Conservation (phyloP, 495 filamentous ascomycete species). For the Podospora didyma region DNA sequence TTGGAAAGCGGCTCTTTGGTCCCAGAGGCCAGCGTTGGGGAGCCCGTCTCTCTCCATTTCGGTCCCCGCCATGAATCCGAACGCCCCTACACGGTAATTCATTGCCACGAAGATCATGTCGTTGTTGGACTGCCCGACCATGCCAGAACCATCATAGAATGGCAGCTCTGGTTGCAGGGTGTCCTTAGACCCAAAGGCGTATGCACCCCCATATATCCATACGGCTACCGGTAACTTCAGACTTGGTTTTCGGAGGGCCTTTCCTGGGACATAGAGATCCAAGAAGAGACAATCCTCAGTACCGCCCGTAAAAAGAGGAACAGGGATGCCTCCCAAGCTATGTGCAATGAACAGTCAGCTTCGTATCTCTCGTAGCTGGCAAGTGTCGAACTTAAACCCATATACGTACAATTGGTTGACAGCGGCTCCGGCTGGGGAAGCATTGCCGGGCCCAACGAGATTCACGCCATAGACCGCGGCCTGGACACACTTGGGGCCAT, state of each 20-base stretch:
- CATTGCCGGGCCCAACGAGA: slow-evolving; percentile 31
- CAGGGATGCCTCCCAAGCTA: slow-evolving; percentile 31
- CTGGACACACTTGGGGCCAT: slow-evolving; percentile 43
- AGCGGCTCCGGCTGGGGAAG: slow-evolving; percentile 31
- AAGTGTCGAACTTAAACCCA: no score
- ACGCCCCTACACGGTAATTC: slow-evolving; percentile 59
- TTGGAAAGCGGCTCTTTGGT: slow-evolving; percentile 51
- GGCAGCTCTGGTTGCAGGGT: slow-evolving; percentile 19
- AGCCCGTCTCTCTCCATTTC: slow-evolving; percentile 42
- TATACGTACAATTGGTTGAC: slow-evolving; percentile 33
- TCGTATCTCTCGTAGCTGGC: no score
- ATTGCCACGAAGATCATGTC: slow-evolving; percentile 56
- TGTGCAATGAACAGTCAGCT: neutral
- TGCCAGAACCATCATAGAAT: slow-evolving; percentile 33
- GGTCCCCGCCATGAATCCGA: slow-evolving; percentile 51
- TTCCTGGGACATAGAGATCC: slow-evolving; percentile 39
- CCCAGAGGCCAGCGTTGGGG: slow-evolving; percentile 49
- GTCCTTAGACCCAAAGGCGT: slow-evolving; percentile 49
- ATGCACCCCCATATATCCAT: slow-evolving; percentile 62
- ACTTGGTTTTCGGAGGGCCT: slow-evolving; percentile 20
- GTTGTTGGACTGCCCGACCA: slow-evolving; percentile 42
- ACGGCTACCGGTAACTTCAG: slow-evolving; percentile 48
- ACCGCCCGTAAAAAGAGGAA: slow-evolving; percentile 36
- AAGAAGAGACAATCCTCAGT: slow-evolving; percentile 50
- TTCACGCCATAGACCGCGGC: slow-evolving; percentile 32